Base-by-base conservation (phyloP, 202 grass and related monocot genomes). In the Carex sylvatica region DNA sequence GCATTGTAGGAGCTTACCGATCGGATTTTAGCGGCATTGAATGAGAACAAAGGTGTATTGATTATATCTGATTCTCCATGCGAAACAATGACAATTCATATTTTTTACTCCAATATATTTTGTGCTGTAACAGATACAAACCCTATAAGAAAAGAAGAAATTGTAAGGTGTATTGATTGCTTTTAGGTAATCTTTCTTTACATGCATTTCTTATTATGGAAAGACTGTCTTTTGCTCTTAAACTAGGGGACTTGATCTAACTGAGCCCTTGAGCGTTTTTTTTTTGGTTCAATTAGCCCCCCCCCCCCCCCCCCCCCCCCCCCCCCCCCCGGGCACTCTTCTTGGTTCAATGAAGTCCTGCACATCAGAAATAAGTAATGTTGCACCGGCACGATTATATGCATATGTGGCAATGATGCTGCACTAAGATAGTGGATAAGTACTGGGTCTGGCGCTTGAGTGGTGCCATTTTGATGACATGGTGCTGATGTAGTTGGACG, bases 1-100 rank as follows among this genome's bases (percentile, higher is more conserved):
- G n/a, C 47, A 74, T 53, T 74, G 46, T 74, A 74, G 71, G 71
- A 74, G 44, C 71, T 74, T 74, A 30, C 49, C 13, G 46, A 54
- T 54, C 71, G 47, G 47, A 74, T 74, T 54, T 47, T 74, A 74
- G 71, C 22, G 2, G 47, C 28, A 54, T 6, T 74, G 71, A 8
- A 30, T 26, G 47, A 74, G 46, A 74, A 74, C 22, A 74, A 74
- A 73, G n/a, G 70, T 73, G 51, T 54, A 53, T 54, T 28, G 9
- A 5, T 74, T 8, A 28, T 67, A 18, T 36, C 35, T 36, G 35
- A 36, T 74, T 74, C 71, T 74, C 47, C 5, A 31, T 74, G 22
- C 23, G 18, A 30, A 54, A 51, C 70, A 26, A 54, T 28, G 47
- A 54, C 47, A 74, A 54, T 74, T 52, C 47, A 30, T 54, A 16